A percentile compares a stretch with the other conserved stretches of the same genome.
These are phyloP conservation scores for Kodamaea arcana DNA, from an alignment of 1,139 yeast genomes.

Conservation along the genomic window DNA sequence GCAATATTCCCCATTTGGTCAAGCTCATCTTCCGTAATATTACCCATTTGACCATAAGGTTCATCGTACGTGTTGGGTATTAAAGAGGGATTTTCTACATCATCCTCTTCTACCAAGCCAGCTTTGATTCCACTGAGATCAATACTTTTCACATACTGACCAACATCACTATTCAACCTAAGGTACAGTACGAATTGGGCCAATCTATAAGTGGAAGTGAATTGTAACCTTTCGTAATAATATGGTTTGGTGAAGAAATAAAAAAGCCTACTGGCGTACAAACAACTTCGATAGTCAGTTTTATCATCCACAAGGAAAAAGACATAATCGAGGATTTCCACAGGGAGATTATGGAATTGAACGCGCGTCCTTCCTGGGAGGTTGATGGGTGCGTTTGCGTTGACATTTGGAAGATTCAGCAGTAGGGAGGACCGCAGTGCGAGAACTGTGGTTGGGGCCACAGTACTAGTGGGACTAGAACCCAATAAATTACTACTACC, in stretches of 20 bases:
- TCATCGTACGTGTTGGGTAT: no score
- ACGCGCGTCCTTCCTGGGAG: conserved; percentile 1
- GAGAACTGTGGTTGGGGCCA: not conserved
- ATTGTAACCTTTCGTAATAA: conserved; percentile 50
- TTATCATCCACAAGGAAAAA: conserved; percentile 28
- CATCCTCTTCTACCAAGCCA: conserved; percentile 37
- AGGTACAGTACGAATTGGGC: conserved; percentile 73
- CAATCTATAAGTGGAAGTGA: conserved; percentile 67
- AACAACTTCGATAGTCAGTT: conserved; percentile 30
- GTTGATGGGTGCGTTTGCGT: no score
- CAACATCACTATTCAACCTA: conserved; percentile 51
- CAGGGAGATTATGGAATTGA: conserved; percentile 26
- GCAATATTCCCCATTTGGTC: not conserved
- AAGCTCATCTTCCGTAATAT: not conserved
- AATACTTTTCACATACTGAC: conserved; percentile 48
- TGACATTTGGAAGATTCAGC: not conserved
- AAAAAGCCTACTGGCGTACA: conserved; percentile 49
- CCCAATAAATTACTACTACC: conserved; percentile 15
- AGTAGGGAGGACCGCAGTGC: not conserved
- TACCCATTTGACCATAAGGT: not conserved
- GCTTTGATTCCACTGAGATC: conserved; percentile 54
- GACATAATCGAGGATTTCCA: conserved; percentile 33
- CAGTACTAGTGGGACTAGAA: not conserved
- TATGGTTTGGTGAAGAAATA: conserved; percentile 50
- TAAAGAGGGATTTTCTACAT: not conserved